Percentiles rank a stretch among this genome's conserved stretches.
These are phyloP conservation scores for Fusarium sp. DNA, from an alignment of 2,329 filamentous ascomycete species.

Conservation along the genomic window DNA sequence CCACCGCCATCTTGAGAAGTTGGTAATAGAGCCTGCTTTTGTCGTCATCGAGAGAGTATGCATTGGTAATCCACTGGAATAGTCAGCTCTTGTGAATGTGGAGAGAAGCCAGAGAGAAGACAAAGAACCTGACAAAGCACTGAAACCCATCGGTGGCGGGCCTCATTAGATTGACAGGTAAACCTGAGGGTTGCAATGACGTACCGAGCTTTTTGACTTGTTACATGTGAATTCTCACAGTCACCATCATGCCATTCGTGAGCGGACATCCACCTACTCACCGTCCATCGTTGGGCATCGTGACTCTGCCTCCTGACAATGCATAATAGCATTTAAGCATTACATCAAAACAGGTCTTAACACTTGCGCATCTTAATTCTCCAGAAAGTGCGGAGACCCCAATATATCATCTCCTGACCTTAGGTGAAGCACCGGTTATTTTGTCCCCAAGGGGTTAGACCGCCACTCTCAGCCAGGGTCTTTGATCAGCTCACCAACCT, in stretches of 20 bases:
- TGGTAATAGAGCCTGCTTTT: background rate
- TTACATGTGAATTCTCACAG: background rate
- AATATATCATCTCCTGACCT: conserved; percentile 1
- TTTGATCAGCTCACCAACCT: background rate
- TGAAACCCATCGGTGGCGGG: background rate
- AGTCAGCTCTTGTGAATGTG: background rate
- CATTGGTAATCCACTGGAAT: background rate
- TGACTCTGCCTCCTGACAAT: background rate
- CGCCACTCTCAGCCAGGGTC: background rate
- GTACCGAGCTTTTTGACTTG: background rate
- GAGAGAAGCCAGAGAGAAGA: background rate
- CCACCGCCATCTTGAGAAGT: background rate
- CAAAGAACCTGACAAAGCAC: background rate
- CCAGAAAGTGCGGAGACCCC: background rate
- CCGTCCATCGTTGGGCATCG: background rate
- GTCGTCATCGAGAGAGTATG: background rate
- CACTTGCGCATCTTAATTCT: background rate
- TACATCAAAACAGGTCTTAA: background rate
- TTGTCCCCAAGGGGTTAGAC: background rate
- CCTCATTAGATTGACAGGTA: background rate
- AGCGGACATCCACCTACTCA: background rate
- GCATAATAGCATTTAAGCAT: background rate
- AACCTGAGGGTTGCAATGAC: background rate
- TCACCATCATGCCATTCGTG: background rate
- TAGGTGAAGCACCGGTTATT: background rate